phyloP scores from a whole-genome alignment of 768 basidiomycete genomes.

The Suillus americanus region DNA sequence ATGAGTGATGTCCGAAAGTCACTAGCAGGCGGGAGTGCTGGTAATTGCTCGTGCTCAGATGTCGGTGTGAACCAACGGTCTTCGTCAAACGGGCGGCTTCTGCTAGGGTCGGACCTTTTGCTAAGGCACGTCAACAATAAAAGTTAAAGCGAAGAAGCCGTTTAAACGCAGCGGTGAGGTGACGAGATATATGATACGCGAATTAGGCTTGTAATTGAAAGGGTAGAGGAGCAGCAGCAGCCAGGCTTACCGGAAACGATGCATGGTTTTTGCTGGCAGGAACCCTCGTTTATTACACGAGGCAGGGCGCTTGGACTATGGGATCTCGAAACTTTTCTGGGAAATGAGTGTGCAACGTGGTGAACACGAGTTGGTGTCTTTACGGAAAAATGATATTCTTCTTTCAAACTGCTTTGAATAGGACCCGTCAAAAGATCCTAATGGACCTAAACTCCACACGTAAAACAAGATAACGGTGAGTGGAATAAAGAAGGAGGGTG shows the following conservation, averaged over 20 bases:
- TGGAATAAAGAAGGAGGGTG: neutral
- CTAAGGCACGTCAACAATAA: conserved; percentile 36
- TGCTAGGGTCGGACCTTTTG: conserved; percentile 72
- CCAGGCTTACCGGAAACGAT: conserved; percentile 77
- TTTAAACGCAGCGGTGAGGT: conserved; percentile 21
- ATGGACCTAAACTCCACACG: neutral
- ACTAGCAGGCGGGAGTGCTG: conserved; percentile 63
- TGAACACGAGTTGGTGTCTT: conserved; percentile 63
- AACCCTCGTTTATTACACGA: conserved; percentile 70
- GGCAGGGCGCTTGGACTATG: conserved; percentile 30
- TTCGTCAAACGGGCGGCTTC: conserved; percentile 44
- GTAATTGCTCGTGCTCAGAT: conserved; percentile 42
- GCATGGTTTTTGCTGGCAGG: conserved; percentile 45
- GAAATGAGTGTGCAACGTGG: conserved; percentile 65
- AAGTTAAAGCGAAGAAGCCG: conserved; percentile 23
- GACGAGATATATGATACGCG: conserved; percentile 17
- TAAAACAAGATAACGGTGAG: conserved; percentile 2
- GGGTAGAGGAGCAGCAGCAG: conserved; percentile 29
- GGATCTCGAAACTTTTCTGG: conserved; percentile 21
- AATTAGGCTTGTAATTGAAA: conserved; percentile 23
- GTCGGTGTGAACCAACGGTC: conserved; percentile 25
- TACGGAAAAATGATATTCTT: conserved; percentile 25
- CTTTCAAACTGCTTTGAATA: conserved; percentile 13
- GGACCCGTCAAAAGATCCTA: neutral
- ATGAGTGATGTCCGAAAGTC: conserved; percentile 88